Base-by-base conservation (phyloP, 805 yeast species). In the Isabelozyma rhagii region DNA sequence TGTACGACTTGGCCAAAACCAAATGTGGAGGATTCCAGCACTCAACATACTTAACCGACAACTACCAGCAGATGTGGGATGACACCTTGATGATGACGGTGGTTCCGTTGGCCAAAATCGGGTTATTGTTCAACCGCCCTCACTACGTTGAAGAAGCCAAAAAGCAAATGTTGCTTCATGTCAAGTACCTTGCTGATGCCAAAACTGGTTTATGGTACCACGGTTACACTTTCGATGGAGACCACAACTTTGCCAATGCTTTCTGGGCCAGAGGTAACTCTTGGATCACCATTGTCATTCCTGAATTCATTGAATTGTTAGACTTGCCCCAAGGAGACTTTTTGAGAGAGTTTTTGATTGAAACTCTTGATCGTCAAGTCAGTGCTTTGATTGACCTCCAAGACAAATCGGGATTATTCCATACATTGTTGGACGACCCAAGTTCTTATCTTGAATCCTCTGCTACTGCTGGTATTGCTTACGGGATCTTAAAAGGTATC, bases 261-360 rank as follows among this genome's bases (percentile, higher is more conserved):
- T 55, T 62, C 28, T 68, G 73, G 73, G 73, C 72, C 17, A 52
- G 73, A 43, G 72, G 72, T 11, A 68, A 68, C 50, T 57, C 66
- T 18, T 68, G 72, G 73, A 54, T 68, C 46, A 68, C 72, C 14
- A 68, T 68, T 43, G 70, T 64, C 9, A 65, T 68, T 50, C 73
- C 72, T 13, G 73, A 68, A 45, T 58, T 68, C 43, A 59, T 68
- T 39, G 73, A 67, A 45, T 52, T 64, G 36, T 55, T 68, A 25
- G 55, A 64, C 25, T 49, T 66, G 8, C 60, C 55, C 27, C 53
- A 56, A 14, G 66, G 61, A 27, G 72, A 66, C 48, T 60, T 54
- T 41, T 56, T 67, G 45, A 52, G 71, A 41, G 57, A 54, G 25
- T 60, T 56, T 48, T 52, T 68, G 29, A 48, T 60, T 36, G 69